phyloP scores from a whole-genome alignment of 768 basidiomycete species.

The Crucibulum laeve region DNA sequence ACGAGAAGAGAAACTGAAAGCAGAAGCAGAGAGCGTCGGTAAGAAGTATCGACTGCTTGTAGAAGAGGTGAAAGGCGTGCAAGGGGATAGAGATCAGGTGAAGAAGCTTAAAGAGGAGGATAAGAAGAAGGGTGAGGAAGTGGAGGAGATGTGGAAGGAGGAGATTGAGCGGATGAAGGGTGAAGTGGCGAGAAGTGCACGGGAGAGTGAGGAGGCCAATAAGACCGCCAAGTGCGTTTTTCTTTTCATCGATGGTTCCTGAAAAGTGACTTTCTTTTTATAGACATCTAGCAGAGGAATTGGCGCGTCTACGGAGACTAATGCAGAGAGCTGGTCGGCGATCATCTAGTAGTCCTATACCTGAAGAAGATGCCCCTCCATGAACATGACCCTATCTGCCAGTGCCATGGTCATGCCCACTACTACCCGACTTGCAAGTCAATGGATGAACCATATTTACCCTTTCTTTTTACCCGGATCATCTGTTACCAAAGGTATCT shows the following conservation, averaged over 20 bases:
- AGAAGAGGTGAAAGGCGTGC: conserved; percentile 57
- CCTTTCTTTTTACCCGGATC: too few relatives aligned
- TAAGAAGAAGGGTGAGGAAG: conserved; percentile 41
- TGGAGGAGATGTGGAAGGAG: conserved; percentile 58
- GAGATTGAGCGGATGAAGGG: conserved; percentile 51
- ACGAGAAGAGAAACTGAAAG: conserved; percentile 64
- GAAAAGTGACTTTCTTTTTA: conserved; percentile 7
- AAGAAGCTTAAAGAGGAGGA: conserved; percentile 49
- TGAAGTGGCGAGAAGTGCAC: conserved; percentile 48
- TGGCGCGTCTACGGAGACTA: conserved; percentile 65
- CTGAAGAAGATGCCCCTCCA: too few relatives aligned
- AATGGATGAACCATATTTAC: too few relatives aligned
- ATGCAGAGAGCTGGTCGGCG: conserved; percentile 53
- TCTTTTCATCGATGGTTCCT: conserved; percentile 1
- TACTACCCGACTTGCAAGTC: too few relatives aligned
- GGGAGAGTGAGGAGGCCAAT: conserved; percentile 52
- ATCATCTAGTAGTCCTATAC: conserved; percentile 2
- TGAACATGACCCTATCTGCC: too few relatives aligned
- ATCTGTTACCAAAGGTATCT: too few relatives aligned
- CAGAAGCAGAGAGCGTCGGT: conserved; percentile 63
- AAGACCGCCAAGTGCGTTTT: conserved; percentile 58
- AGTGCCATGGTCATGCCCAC: too few relatives aligned
- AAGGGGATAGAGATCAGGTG: conserved; percentile 40
- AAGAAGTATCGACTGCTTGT: conserved; percentile 66
- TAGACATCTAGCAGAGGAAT: conserved; percentile 58